Conservation (phyloP, 345 rosid genomes). For the Camelina hispida region DNA sequence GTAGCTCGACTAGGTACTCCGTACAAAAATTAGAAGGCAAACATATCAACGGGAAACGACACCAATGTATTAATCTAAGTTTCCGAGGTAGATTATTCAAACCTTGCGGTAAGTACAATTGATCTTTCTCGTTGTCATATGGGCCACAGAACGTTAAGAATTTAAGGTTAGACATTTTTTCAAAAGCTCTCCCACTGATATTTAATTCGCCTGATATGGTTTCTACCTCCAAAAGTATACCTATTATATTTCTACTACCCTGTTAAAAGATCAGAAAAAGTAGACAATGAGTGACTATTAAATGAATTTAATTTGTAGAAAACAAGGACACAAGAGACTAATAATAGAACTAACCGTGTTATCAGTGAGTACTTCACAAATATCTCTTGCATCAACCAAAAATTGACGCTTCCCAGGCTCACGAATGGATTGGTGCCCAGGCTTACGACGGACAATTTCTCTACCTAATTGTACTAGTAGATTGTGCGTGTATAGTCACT, state of each 20-base stretch:
- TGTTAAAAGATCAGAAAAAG: too few relatives aligned
- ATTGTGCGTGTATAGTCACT: not conserved
- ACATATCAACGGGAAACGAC: not conserved
- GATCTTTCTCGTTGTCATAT: not conserved
- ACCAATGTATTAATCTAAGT: not conserved
- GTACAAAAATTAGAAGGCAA: not conserved
- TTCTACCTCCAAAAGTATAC: too few relatives aligned
- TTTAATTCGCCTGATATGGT: not conserved
- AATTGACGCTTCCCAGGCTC: too few relatives aligned
- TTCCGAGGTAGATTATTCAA: not conserved
- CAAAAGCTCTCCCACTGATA: not conserved
- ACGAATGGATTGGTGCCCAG: too few relatives aligned
- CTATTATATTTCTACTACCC: too few relatives aligned
- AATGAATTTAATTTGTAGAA: too few relatives aligned
- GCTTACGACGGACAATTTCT: not conserved
- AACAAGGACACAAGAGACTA: too few relatives aligned
- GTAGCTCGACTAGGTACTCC: not conserved
- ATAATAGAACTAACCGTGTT: too few relatives aligned
- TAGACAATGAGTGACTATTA: too few relatives aligned
- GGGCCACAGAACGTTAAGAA: not conserved
- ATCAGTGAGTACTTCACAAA: too few relatives aligned
- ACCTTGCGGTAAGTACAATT: not conserved
- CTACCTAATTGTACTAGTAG: not conserved
- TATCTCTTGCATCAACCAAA: too few relatives aligned
- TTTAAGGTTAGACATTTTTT: not conserved